phyloP scores from a whole-genome alignment of 176 grass and related monocot genomes.

The Oropetium thomaeum region DNA sequence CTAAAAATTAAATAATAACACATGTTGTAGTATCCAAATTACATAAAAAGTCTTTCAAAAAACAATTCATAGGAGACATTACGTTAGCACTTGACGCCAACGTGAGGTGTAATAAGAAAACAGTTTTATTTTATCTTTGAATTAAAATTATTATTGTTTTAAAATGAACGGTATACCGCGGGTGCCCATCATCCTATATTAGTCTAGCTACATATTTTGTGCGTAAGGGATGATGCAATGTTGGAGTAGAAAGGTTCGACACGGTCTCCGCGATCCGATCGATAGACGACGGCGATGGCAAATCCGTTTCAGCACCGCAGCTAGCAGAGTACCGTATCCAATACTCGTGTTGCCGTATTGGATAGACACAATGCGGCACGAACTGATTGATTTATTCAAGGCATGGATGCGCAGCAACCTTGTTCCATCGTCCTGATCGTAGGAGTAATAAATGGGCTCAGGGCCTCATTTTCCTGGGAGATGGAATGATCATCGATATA shows the following conservation, averaged over 20 bases:
- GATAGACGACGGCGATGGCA: background rate
- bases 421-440: background rate
- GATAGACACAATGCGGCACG: background rate
- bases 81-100: no score
- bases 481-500: no score
- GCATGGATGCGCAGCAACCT: background rate
- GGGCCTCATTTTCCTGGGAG: background rate
- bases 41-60: no score
- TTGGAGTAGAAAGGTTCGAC: background rate
- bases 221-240: constrained; percentile 33
- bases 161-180: background rate
- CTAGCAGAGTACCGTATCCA: no score
- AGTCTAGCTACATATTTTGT: background rate
- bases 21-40: no score
- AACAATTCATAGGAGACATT: no score
- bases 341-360: no score
- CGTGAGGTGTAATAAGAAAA: background rate
- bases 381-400: background rate
- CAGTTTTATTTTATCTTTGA: no score
- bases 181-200: background rate
- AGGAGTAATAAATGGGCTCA: background rate
- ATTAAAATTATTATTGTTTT: no score
- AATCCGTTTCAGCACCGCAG: no score
- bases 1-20: no score
- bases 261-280: background rate